Evolutionary conservation across 176 grass and related monocot species (phyloP), one percentile per base, ranked within the genome.

Genomic region (Areca catechu): DNA sequence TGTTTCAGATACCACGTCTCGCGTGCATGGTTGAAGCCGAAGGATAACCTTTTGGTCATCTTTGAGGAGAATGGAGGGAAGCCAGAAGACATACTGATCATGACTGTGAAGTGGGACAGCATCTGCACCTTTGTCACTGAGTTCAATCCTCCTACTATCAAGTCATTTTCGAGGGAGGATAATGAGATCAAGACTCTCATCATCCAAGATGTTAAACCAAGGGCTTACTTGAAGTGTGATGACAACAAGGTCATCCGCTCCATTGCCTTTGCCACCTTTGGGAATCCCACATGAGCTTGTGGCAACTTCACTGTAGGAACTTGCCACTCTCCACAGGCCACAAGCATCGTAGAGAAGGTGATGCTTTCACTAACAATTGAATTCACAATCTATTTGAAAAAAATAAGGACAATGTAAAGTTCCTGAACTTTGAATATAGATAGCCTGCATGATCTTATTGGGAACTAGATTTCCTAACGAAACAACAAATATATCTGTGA

Each of bases 71-170:
- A 83, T 4, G 73, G 73, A 25, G 87, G 93, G 0, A 62, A 50
- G 17, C 84, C 81, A 4, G 78, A 92, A 24, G 78, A 75, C 7
- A 80, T 98, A 27, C 60, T 88, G 80, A 70, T 98, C 62, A 75
- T 88, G 14, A 80, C 84, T 2, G 93, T 92, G 78, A 88, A 82
- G 66, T 77, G 93, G 19, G 93, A 98, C 81, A 92, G 92, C 72
- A 88, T 98, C 53, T 92, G 93, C 81, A 76, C 75, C 55, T 88
- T 88, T 50, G 80, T 83, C 30, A 83, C 87, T 3, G 86, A 88
- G 80, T 54, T 53, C 4, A 77, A 85, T 72, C 83, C 86, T 5
- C 83, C 72, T 12, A 72, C 88, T 74, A 60, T 75, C 48, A 57
- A 23, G 60, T 73, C 81, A n/a, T 88, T 78, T 83, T 67, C 61